Evolutionary conservation across 805 yeast genomes (phyloP).

Genomic region (Yarrowia sp.): DNA sequence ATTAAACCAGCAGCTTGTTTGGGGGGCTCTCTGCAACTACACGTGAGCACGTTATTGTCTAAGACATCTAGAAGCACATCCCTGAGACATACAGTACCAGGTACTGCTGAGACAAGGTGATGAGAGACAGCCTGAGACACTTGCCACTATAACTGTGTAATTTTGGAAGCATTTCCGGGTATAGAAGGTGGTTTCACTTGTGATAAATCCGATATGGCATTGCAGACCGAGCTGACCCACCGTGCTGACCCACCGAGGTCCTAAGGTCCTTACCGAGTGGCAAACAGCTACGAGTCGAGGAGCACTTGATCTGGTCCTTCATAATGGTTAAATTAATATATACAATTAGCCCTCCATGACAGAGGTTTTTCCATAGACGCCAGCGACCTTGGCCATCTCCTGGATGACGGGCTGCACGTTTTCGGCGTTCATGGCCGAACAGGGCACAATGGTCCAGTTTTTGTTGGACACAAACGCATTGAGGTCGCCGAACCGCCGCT

Average conservation of each 20-base stretch:
- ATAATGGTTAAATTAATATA: neutral
- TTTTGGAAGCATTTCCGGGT: too few species aligned
- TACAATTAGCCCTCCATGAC: conserved; percentile 7
- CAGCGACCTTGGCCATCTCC: conserved; percentile 55
- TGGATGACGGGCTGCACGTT: conserved; percentile 68
- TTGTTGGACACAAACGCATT: conserved; percentile 45
- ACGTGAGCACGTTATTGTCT: neutral
- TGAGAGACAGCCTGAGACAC: neutral
- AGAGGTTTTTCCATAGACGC: conserved; percentile 3
- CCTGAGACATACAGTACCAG: conserved; percentile 12
- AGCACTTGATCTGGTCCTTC: too few species aligned
- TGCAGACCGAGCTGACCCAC: neutral
- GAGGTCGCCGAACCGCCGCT: conserved; percentile 49
- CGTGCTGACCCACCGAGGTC: neutral
- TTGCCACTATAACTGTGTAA: neutral
- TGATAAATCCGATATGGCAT: too few species aligned
- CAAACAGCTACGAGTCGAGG: too few species aligned
- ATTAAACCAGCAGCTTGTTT: neutral
- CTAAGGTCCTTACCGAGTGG: too few species aligned
- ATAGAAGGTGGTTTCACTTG: neutral
- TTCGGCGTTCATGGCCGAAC: conserved; percentile 73
- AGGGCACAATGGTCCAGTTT: conserved; percentile 74
- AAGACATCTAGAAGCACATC: conserved; percentile 1
- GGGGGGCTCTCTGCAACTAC: neutral
- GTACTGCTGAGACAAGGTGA: neutral